A percentile compares a stretch with the other conserved stretches of the same genome.
These are phyloP conservation scores for Linum usitatissimum DNA, from an alignment of 345 rosid genomes.

Conservation along the genomic window DNA sequence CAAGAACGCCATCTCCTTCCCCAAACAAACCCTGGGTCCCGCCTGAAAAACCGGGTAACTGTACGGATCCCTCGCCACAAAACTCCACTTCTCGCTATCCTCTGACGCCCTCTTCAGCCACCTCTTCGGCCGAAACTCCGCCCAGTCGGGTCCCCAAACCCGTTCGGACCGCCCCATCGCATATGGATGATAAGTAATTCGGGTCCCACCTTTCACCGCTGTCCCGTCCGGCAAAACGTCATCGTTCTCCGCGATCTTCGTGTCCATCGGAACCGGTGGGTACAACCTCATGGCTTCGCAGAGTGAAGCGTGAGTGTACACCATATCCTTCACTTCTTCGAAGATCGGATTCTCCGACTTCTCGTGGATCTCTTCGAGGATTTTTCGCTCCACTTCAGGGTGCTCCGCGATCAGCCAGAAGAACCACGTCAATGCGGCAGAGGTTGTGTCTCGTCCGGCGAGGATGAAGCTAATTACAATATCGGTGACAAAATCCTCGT, in stretches of 20 bases:
- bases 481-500: too few species aligned
- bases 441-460: too few species aligned
- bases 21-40: slow-evolving; percentile 21
- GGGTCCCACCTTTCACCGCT: neutral
- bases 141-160: neutral
- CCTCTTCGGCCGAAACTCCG: slow-evolving; percentile 4
- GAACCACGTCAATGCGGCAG: too few species aligned
- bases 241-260: neutral
- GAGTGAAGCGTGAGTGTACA: neutral
- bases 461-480: too few species aligned
- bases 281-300: neutral
- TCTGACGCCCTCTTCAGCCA: neutral
- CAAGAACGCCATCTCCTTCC: slow-evolving; percentile 23
- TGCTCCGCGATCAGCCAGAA: too few species aligned
- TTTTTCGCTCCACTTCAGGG: too few species aligned
- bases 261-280: neutral
- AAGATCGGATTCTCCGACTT: too few species aligned
- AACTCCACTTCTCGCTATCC: slow-evolving; percentile 20
- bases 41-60: slow-evolving; percentile 22
- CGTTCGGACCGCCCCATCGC: slow-evolving; percentile 5
- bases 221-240: slow-evolving; percentile 1
- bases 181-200: neutral
- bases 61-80: slow-evolving; percentile 19
- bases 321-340: too few species aligned
- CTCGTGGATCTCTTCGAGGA: too few species aligned